Percentiles rank a stretch among this genome's conserved stretches.
These are phyloP conservation scores for Leersia perrieri DNA, from an alignment of 176 grass and related monocot species.

Conservation along the genomic window DNA sequence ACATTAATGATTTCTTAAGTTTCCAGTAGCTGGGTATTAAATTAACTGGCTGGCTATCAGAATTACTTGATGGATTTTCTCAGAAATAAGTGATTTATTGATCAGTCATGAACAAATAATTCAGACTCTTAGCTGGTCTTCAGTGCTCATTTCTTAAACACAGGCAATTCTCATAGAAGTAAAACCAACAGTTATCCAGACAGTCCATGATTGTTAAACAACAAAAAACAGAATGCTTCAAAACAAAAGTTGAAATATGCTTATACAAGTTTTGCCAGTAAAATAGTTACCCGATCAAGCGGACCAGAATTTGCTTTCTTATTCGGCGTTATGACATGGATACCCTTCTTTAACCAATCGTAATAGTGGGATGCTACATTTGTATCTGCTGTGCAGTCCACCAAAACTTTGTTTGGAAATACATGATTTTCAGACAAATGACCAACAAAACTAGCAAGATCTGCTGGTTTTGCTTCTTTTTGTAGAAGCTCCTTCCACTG, in stretches of 20 bases:
- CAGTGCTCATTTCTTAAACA: neutral
- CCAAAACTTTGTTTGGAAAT: conserved; percentile 92
- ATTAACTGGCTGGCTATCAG: neutral
- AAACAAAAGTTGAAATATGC: neutral
- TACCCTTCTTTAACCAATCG: conserved; percentile 86
- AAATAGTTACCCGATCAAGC: conserved; percentile 75
- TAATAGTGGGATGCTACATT: conserved; percentile 81
- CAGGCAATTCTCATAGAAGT: neutral
- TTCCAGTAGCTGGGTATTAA: neutral
- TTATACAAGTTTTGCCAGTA: conserved; percentile 1
- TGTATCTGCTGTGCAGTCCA: conserved; percentile 96
- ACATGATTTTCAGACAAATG: conserved; percentile 92
- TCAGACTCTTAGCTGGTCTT: neutral
- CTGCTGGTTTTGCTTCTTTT: conserved; percentile 56
- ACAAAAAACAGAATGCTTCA: neutral
- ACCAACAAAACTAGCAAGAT: conserved; percentile 62
- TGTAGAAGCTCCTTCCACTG: conserved; percentile 66
- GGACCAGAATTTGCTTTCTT: conserved; percentile 98
- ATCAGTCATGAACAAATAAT: neutral
- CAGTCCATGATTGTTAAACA: conserved; percentile 1
- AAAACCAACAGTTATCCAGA: neutral
- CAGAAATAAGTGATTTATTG: neutral
- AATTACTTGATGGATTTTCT: neutral
- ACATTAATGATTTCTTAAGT: neutral
- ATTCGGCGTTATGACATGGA: conserved; percentile 95